Evolutionary conservation across 129 eudicot species (phyloP).

Genomic region (Lactuca sativa): DNA sequence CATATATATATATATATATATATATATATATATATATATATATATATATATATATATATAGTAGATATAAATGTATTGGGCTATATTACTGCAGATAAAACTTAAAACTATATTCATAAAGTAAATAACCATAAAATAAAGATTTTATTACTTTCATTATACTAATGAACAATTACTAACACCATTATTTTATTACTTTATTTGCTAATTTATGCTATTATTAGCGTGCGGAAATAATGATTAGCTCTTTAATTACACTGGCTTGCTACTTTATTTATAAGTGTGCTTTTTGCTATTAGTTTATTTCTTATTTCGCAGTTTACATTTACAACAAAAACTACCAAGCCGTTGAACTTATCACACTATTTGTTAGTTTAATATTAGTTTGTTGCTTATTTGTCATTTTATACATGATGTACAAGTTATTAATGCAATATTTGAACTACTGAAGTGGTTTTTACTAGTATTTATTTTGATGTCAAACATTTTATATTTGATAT

Average conservation of each 20-base stretch:
- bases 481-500: not conserved
- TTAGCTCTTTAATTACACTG: not conserved
- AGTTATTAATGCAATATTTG: not conserved
- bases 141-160: no score
- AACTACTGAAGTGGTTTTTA: not conserved
- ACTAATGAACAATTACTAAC: no score
- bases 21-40: no score
- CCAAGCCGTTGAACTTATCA: not conserved
- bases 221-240: not conserved
- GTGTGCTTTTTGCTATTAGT: not conserved
- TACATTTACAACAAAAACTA: not conserved
- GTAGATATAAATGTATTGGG: no score
- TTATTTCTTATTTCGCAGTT: not conserved
- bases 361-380: not conserved
- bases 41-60: no score
- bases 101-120: no score
- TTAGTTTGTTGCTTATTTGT: constrained; percentile 1
- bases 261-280: not conserved
- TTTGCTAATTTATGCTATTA: no score
- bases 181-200: no score
- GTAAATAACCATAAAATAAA: no score
- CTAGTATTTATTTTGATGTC: not conserved
- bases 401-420: not conserved
- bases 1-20: no score
- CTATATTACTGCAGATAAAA: no score